Evolutionary conservation across 75 land plant species (phyloP).

Genomic region (Isoetes taiwanensis): DNA sequence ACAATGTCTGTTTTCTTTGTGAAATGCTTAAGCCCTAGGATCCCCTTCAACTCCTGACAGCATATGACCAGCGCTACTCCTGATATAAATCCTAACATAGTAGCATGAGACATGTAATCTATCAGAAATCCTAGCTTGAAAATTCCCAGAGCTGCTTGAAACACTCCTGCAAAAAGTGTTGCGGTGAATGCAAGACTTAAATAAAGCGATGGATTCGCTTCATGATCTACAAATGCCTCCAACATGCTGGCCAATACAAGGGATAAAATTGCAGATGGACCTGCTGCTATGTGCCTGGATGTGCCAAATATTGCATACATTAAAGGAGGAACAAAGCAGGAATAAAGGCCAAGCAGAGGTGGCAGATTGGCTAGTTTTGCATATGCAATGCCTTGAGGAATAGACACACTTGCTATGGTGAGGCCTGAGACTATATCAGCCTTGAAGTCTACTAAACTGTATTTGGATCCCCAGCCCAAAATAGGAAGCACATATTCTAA

Average conservation of each 20-base stretch:
- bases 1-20: background rate
- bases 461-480: no score
- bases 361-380: constrained; percentile 66
- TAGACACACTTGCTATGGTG: no score
- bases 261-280: background rate
- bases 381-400: constrained; percentile 58
- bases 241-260: background rate
- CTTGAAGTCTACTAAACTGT: no score
- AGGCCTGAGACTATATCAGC: no score
- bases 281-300: background rate
- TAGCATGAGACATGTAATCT: background rate
- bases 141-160: background rate
- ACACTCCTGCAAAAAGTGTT: background rate
- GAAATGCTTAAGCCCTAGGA: background rate
- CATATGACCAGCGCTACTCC: background rate
- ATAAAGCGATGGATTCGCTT: background rate
- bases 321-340: background rate
- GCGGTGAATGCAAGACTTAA: constrained; percentile 2
- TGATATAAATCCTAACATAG: background rate
- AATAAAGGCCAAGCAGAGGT: constrained; percentile 69
- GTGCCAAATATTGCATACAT: constrained; percentile 4
- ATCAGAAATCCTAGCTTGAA: constrained; percentile 1
- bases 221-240: background rate
- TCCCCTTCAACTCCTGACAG: constrained; percentile 1
- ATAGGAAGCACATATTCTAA: no score